A percentile compares a stretch with the other conserved stretches of the same genome.
phyloP scores from a whole-genome alignment of 768 basidiomycete genomes.

The Dictyophora rubrovolvata region DNA sequence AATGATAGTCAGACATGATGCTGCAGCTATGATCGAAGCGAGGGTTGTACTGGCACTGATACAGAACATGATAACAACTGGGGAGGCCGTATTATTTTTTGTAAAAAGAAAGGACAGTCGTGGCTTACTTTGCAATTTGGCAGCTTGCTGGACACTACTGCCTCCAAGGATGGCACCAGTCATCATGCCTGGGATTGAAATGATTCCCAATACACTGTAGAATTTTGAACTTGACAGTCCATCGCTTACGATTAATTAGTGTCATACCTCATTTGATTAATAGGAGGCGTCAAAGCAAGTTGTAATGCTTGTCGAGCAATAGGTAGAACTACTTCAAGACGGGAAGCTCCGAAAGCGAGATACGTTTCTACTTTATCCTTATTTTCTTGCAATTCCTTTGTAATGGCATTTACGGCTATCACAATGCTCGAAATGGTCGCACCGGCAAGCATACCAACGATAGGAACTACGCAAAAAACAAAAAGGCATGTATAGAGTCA shows the following conservation, averaged over 20 bases:
- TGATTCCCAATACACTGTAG: constrained; percentile 58
- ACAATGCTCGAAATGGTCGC: constrained; percentile 68
- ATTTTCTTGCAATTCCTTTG: constrained; percentile 77
- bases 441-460: constrained; percentile 81
- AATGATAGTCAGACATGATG: constrained; percentile 47
- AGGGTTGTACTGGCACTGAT: constrained; percentile 70
- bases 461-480: constrained; percentile 42
- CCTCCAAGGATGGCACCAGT: constrained; percentile 86
- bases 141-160: constrained; percentile 73
- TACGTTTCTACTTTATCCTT: constrained; percentile 77
- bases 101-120: background rate
- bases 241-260: background rate
- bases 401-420: constrained; percentile 55
- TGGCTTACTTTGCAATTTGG: constrained; percentile 56
- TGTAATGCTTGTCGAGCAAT: constrained; percentile 70
- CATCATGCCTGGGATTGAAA: constrained; percentile 83
- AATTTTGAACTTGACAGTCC: background rate
- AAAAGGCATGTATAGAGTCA: constrained; percentile 36
- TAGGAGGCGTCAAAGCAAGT: constrained; percentile 66
- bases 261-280: constrained; percentile 73
- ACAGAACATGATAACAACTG: constrained; percentile 91
- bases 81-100: background rate
- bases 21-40: constrained; percentile 52
- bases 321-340: constrained; percentile 74
- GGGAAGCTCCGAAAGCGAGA: constrained; percentile 75